Conservation (phyloP, 148 eudicot species). For the Persicaria maculosa region DNA sequence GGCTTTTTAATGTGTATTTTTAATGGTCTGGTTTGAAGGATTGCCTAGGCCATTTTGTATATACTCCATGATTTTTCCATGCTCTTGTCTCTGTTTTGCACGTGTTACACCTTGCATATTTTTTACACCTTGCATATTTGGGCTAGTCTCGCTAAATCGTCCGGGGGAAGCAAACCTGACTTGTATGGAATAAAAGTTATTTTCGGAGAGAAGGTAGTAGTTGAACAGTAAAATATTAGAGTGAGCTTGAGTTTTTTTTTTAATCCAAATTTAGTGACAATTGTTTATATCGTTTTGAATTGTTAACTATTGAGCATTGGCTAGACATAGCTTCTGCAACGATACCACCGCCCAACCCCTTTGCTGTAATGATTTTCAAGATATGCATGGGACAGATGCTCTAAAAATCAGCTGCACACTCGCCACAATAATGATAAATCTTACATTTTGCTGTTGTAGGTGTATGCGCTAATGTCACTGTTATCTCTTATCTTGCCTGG, state of each 20-base stretch:
- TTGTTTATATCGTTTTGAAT: not conserved
- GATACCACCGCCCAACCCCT: no score
- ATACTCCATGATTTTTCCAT: no score
- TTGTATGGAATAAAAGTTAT: not conserved
- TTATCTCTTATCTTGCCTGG: constrained; percentile 64
- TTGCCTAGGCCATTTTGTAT: no score
- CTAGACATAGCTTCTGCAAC: not conserved
- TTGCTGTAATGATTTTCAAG: no score
- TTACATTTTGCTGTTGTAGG: constrained; percentile 37
- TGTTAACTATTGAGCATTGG: not conserved
- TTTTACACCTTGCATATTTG: no score
- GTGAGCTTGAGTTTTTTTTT: not conserved
- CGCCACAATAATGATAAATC: not conserved
- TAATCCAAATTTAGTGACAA: no score
- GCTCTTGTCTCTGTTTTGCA: no score
- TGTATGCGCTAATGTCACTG: constrained; percentile 89
- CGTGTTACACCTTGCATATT: no score
- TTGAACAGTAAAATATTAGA: not conserved
- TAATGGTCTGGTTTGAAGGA: no score
- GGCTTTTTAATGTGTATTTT: no score
- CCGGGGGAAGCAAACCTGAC: no score
- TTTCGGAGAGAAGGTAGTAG: not conserved
- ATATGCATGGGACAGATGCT: not conserved
- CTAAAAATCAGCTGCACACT: not conserved
- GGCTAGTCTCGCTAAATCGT: no score